Conservation (phyloP, 139 green algal genomes). For the Pseudopediastrum boryanum region DNA sequence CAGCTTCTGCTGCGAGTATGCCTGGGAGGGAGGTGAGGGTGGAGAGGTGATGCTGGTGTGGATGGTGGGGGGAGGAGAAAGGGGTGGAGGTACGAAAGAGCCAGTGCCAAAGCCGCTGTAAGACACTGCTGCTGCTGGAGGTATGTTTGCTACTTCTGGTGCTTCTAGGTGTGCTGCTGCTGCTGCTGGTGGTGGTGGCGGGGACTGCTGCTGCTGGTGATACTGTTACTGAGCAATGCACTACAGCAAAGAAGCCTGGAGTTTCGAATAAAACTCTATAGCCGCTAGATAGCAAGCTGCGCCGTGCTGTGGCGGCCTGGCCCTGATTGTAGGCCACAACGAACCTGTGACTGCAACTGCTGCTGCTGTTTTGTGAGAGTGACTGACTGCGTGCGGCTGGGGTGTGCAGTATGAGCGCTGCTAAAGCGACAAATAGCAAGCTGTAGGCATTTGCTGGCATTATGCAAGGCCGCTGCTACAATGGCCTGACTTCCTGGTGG, state of each 20-base stretch:
- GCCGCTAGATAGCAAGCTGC: not conserved
- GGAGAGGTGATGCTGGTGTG: not conserved
- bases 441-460: no score
- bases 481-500: no score
- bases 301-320: no score
- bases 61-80: not conserved
- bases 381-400: no score
- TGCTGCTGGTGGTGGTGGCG: not conserved
- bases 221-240: not conserved
- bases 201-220: not conserved
- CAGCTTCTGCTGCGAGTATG: no score
- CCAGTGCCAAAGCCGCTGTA: constrained; percentile 12
- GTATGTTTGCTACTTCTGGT: not conserved
- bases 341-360: no score
- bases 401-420: no score
- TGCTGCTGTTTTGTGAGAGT: no score
- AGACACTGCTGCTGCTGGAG: not conserved
- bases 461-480: no score
- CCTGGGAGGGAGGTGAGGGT: no score
- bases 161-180: not conserved
- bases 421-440: no score
- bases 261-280: not conserved
- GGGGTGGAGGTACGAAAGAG: constrained; percentile 3
- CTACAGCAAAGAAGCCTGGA: constrained; percentile 9
- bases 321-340: no score